Evolutionary conservation across 2,329 filamentous ascomycete genomes (phyloP).

Genomic region (Exophiala lecanii-corni): DNA sequence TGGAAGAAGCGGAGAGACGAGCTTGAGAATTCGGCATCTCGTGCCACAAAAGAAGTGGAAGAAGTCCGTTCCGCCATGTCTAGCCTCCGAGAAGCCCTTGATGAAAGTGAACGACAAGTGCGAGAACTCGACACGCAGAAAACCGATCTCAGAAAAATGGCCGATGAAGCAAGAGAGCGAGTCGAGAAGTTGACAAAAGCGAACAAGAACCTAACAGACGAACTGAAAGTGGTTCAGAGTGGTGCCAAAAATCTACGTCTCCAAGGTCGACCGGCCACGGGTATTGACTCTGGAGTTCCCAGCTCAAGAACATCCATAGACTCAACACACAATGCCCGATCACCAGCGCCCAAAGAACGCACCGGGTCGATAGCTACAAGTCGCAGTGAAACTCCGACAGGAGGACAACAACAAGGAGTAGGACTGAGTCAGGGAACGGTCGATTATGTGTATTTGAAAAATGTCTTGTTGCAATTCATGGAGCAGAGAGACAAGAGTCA

Average conservation of each 20-base stretch:
- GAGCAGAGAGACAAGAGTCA: conserved; percentile 65
- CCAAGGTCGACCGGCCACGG: conserved; percentile 23
- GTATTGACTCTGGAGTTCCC: conserved; percentile 42
- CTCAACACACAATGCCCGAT: conserved; percentile 33
- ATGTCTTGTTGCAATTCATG: conserved; percentile 61
- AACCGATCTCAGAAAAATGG: conserved; percentile 64
- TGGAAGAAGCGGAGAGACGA: conserved; percentile 71
- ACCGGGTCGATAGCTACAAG: conserved; percentile 29
- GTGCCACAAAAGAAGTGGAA: conserved; percentile 65
- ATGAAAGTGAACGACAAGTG: conserved; percentile 80
- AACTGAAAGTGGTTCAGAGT: conserved; percentile 48
- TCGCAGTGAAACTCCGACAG: conserved; percentile 36
- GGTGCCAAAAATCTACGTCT: conserved; percentile 29
- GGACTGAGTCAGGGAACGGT: conserved; percentile 33
- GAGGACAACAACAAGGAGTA: conserved; percentile 16
- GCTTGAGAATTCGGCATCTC: conserved; percentile 65
- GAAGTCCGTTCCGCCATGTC: conserved; percentile 74
- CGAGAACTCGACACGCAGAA: conserved; percentile 80
- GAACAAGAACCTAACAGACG: conserved; percentile 57
- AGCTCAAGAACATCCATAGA: conserved; percentile 59
- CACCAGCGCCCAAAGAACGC: conserved; percentile 43
- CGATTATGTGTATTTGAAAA: conserved; percentile 63
- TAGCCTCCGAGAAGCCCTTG: conserved; percentile 72
- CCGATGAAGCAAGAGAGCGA: conserved; percentile 70
- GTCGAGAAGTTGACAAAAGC: conserved; percentile 75